Evolutionary conservation across 768 basidiomycete species (phyloP), one percentile per base, ranked within the genome.

Genomic region (Rhodocollybia butyracea): DNA sequence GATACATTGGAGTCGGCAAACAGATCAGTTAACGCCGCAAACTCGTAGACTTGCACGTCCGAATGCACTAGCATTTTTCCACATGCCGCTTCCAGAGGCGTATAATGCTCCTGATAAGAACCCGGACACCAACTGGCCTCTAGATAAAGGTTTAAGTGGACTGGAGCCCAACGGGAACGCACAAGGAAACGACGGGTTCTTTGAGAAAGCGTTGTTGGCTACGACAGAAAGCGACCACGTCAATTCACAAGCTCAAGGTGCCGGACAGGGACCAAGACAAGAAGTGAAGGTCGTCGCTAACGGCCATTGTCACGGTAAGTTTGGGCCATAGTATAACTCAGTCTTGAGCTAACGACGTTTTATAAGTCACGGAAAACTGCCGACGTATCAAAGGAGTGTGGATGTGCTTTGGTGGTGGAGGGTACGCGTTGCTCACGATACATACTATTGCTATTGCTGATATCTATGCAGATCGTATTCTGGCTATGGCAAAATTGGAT

Each of bases 21-120:
- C 69, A 30, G 82, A 78, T 34, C 88, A 88, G 68, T 64, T 86
- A 46, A 74, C 80, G 0, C 85, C 89, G 0, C 66, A 75, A 46
- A 68, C 70, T 22, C 70, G 73, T 62, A 77, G 75, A 54, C 76
- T 94, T 2, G 91, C 90, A 3, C 98, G 97, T 69, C 96, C 96
- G 1, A 98, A 98, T 63, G 96, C 93, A 0, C 69, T 98, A 61
- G 91, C 93, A 89, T 97, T 96, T 73, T 98, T 97, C 85, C 96
- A 98, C 61, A 98, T 99, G 45, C 96, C 96, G 50, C 65, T 98
- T 30, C 84, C 82, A 47, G 92, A 95, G 69, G 78, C 91, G 1
- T 95, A 91, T 65, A 64, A 68, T 1, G 73, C 73, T n/a, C 72
- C 90, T 0, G 94, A 98, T 68, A 72, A 66, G 12, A 83, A 91